A percentile compares a stretch with the other conserved stretches of the same genome.
These are phyloP conservation scores for Colletotrichum tropicicola DNA, from an alignment of 2,329 filamentous ascomycete species.

Conservation along the genomic window DNA sequence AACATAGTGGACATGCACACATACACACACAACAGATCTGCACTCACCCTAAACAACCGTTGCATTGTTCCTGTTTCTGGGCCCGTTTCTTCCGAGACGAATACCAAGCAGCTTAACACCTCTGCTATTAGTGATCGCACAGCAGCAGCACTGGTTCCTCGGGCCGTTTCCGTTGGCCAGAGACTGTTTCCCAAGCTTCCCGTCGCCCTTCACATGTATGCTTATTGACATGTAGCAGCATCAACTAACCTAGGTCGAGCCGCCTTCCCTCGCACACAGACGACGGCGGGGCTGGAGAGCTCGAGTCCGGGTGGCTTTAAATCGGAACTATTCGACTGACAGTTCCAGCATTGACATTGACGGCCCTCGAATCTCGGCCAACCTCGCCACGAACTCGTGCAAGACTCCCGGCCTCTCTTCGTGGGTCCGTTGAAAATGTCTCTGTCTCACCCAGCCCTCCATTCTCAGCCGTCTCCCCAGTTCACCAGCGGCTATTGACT, in stretches of 20 bases:
- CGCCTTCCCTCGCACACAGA: background rate
- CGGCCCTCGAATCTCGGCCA: background rate
- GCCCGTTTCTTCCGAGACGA: conserved; percentile 17
- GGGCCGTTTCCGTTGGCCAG: background rate
- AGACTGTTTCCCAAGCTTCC: background rate
- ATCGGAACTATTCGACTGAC: conserved; percentile 6
- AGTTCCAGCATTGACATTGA: background rate
- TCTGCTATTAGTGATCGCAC: background rate
- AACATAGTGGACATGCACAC: no score
- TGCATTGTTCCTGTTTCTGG: conserved; percentile 17
- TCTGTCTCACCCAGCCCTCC: background rate
- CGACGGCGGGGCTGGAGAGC: background rate
- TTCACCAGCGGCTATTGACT: background rate
- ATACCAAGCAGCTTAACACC: background rate
- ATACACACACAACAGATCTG: no score
- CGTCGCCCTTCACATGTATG: background rate
- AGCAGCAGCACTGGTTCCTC: background rate
- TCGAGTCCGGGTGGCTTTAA: background rate
- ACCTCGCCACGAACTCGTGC: background rate
- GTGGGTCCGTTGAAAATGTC: background rate
- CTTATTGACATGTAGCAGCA: background rate
- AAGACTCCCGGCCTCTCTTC: background rate
- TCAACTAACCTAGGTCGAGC: background rate
- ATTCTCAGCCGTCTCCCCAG: background rate
- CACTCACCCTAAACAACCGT: background rate